phyloP scores from a whole-genome alignment of 2,329 filamentous ascomycete genomes.

The Colletotrichum endophyticum region DNA sequence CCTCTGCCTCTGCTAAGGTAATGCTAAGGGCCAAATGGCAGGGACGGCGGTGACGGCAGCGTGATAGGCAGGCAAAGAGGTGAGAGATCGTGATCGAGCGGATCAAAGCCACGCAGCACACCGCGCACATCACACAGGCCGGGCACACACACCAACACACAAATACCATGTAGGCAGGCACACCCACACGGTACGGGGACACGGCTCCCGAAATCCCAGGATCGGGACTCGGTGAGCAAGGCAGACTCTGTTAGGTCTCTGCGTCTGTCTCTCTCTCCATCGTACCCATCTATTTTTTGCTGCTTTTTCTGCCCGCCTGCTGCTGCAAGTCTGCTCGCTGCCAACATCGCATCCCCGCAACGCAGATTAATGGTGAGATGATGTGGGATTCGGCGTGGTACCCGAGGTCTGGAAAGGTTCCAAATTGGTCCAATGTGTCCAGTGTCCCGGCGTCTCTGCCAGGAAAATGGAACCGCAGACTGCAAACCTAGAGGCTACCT shows the following conservation, averaged over 20 bases:
- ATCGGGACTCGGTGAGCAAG: neutral
- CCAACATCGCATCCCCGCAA: neutral
- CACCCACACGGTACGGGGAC: neutral
- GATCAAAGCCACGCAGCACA: neutral
- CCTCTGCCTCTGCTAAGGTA: neutral
- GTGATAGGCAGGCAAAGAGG: neutral
- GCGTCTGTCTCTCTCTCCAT: no score
- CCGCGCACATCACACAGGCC: neutral
- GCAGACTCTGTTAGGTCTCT: neutral
- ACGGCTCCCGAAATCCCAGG: neutral
- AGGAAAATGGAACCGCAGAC: neutral
- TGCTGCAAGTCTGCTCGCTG: neutral
- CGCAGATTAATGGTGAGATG: neutral
- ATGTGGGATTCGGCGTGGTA: neutral
- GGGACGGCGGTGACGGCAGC: neutral
- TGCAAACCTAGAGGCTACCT: neutral
- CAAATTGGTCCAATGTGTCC: neutral
- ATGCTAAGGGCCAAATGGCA: neutral
- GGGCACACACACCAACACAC: neutral
- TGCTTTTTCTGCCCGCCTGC: neutral
- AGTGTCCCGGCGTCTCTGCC: neutral
- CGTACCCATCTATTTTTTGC: neutral
- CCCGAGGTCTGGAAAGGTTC: neutral
- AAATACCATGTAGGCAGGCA: neutral
- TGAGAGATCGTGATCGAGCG: neutral